These are phyloP conservation scores for Mortierella hygrophila DNA, from an alignment of 192 early-diverging fungal species.

Conservation along the genomic window DNA sequence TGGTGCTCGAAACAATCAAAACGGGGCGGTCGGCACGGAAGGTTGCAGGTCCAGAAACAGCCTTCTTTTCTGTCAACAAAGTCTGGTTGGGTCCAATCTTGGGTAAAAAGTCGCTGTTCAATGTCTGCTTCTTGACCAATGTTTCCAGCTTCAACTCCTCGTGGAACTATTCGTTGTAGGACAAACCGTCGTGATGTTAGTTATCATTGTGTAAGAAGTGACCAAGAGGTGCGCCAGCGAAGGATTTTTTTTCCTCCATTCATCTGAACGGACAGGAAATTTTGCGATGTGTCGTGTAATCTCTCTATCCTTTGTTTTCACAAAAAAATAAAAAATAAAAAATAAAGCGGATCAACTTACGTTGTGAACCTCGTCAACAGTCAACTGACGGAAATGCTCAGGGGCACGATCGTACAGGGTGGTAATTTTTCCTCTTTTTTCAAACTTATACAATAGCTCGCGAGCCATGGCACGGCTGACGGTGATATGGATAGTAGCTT, in stretches of 20 bases:
- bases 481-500: conserved; percentile 85
- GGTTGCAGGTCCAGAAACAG: conserved; percentile 19
- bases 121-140: conserved; percentile 54
- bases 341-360: conserved; percentile 29
- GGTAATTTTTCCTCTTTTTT: conserved; percentile 71
- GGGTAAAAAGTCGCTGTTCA: conserved; percentile 55
- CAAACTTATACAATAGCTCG: conserved; percentile 73
- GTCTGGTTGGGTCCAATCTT: conserved; percentile 50
- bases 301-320: neutral
- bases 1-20: conserved; percentile 89
- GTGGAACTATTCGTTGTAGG: conserved; percentile 50
- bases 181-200: too few relatives aligned
- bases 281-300: too few relatives aligned
- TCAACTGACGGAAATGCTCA: conserved; percentile 77
- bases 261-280: too few relatives aligned
- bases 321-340: neutral
- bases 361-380: conserved; percentile 74
- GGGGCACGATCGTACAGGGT: conserved; percentile 91
- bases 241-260: too few relatives aligned
- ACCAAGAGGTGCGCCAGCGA: too few relatives aligned
- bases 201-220: too few relatives aligned
- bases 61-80: conserved; percentile 59
- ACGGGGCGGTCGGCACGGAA: conserved; percentile 74
- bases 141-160: conserved; percentile 57
- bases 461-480: conserved; percentile 88